Evolutionary conservation across 2,329 filamentous ascomycete genomes (phyloP), one percentile per base, ranked within the genome.

Genomic region (Myotisia sp.): DNA sequence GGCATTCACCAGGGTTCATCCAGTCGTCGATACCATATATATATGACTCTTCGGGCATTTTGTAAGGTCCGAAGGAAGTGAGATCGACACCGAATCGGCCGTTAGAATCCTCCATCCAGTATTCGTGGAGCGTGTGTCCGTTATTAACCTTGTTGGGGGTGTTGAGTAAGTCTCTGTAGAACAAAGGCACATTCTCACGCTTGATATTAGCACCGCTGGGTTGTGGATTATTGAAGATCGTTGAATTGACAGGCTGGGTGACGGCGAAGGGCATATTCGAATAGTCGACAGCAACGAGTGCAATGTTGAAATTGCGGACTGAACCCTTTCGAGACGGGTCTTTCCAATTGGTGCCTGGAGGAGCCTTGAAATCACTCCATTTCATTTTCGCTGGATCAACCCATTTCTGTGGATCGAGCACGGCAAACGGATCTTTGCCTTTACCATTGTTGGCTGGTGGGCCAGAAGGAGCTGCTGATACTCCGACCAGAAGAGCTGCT

Each of bases 381-480:
- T 39, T 43, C 41, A 43, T 43, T 26, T 43, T 40, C 12, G 41
- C 41, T 1, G 41, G 41, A 21, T 43, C 42, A 29, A 43, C 37
- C 41, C 41, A 42, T 19, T 42, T 42, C 20, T 43, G 41, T 6
- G 37, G 39, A 34, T 43, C 41, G 3, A 43, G 37, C 7, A 43
- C 30, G 13, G 39, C 39, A 17, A 43, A 43, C 8, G 41, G 41
- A 7, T 42, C 41, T 27, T 31, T 12, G n/a, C 31, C 18, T 9
- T 16, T 24, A 6, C 13, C 29, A 24, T 16, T 17, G 13, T 16
- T 16, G 1, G 24, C 12, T 19, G 32, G 23, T 17, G 3, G 32
- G 6, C 22, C 22, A 24, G 16, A 26, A n/a, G 24, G 32, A 10
- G 32, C 32, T 26, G 29, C 29, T n/a, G n/a, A n/a, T n/a, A n/a